Evolutionary conservation across 1,284 basidiomycete species (phyloP).

Genomic region (Trichosporon sp.): DNA sequence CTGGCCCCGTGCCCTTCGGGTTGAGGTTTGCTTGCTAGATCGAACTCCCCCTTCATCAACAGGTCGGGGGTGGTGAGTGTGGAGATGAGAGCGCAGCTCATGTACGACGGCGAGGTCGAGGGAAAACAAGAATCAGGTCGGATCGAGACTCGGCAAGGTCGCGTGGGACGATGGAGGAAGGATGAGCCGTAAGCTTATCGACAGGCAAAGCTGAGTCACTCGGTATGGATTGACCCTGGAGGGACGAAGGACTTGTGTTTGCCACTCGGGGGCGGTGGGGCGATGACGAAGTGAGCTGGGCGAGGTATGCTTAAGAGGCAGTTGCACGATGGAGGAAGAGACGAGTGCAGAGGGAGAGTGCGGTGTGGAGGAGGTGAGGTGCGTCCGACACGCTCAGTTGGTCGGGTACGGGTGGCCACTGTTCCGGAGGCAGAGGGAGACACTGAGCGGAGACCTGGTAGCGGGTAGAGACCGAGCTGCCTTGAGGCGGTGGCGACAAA

Average conservation of each 20-base stretch:
- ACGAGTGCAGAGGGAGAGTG: not conserved
- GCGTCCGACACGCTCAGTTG: not conserved
- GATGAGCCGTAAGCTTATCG: constrained; percentile 4
- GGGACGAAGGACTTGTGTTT: not conserved
- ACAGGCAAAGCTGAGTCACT: constrained; percentile 12
- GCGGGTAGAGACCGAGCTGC: not conserved
- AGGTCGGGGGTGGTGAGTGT: not conserved
- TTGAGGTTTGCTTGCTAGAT: not conserved
- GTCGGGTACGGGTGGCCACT: not conserved
- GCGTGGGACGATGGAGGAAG: not conserved
- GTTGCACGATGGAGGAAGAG: not conserved
- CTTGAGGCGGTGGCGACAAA: constrained; percentile 2
- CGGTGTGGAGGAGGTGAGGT: constrained; percentile 8
- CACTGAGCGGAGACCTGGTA: not conserved
- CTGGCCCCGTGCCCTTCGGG: not conserved
- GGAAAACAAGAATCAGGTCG: no score
- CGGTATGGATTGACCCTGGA: not conserved
- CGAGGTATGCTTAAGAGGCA: not conserved
- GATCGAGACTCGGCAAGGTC: not conserved
- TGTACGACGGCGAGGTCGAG: not conserved
- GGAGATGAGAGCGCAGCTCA: constrained; percentile 1
- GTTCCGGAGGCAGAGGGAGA: not conserved
- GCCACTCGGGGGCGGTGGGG: not conserved
- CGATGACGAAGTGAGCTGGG: not conserved
- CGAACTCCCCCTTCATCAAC: not conserved